phyloP scores from a whole-genome alignment of 305 asterid species.

The Rubia peregrina region DNA sequence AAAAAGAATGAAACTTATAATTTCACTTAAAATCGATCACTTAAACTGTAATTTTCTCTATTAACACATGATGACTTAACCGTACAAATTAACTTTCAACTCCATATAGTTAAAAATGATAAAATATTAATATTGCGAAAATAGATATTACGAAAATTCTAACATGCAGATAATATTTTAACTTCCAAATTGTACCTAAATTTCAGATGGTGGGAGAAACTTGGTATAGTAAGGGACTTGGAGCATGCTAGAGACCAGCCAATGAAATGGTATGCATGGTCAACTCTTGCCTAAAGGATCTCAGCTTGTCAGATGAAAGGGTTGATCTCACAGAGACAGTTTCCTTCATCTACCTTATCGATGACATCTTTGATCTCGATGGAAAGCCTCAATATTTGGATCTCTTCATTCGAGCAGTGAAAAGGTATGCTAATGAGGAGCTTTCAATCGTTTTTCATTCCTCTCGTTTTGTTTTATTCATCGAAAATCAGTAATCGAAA shows the following conservation, averaged over 20 bases:
- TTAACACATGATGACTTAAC: no score
- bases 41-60: no score
- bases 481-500: neutral
- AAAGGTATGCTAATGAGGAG: slow-evolving; percentile 22
- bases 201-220: slow-evolving; percentile 46
- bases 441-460: neutral
- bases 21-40: no score
- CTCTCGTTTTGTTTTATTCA: neutral
- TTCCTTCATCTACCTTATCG: slow-evolving; percentile 45
- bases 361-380: slow-evolving; percentile 52
- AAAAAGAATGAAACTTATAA: no score
- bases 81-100: no score
- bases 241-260: slow-evolving; percentile 39
- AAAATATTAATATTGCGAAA: no score
- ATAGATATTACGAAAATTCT: no score
- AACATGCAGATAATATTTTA: no score
- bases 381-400: slow-evolving; percentile 32
- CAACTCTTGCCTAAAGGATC: slow-evolving; percentile 29
- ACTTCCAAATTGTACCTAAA: neutral
- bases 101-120: no score
- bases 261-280: slow-evolving; percentile 49
- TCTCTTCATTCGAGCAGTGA: slow-evolving; percentile 35
- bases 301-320: slow-evolving; percentile 32
- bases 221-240: slow-evolving; percentile 26
- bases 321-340: slow-evolving; percentile 35